Evolutionary conservation across 176 grass and related monocot species (phyloP).

Genomic region (Paspalum notatum): DNA sequence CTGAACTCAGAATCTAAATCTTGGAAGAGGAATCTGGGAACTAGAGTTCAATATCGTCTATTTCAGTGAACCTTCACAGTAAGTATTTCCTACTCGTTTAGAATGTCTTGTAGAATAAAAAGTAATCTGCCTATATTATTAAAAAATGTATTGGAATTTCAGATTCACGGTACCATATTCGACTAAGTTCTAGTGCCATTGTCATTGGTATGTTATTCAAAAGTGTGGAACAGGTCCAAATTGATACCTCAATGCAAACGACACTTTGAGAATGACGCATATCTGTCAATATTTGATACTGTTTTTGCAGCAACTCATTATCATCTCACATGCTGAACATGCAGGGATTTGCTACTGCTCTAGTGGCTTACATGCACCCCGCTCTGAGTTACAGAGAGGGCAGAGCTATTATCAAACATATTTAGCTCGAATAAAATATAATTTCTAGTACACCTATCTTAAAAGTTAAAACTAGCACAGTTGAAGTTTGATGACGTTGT

Average conservation of each 20-base stretch:
- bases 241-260: background rate
- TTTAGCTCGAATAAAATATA: background rate
- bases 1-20: slow-evolving; percentile 22
- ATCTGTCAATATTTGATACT: background rate
- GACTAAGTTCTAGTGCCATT: background rate
- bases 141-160: background rate
- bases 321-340: background rate
- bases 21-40: background rate
- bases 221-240: background rate
- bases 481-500: background rate
- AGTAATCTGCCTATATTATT: background rate
- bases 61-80: background rate
- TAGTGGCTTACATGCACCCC: background rate
- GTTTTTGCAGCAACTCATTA: background rate
- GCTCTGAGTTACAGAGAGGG: too few relatives aligned
- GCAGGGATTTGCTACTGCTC: background rate
- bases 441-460: background rate
- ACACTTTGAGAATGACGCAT: background rate
- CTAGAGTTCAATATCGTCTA: background rate
- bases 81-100: background rate
- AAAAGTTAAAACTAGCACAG: background rate
- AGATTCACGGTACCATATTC: background rate
- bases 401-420: background rate
- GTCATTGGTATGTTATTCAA: background rate
- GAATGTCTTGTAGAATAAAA: background rate